Conservation (phyloP, 352 stramenopile genomes). For the Globisporangium radiosum region DNA sequence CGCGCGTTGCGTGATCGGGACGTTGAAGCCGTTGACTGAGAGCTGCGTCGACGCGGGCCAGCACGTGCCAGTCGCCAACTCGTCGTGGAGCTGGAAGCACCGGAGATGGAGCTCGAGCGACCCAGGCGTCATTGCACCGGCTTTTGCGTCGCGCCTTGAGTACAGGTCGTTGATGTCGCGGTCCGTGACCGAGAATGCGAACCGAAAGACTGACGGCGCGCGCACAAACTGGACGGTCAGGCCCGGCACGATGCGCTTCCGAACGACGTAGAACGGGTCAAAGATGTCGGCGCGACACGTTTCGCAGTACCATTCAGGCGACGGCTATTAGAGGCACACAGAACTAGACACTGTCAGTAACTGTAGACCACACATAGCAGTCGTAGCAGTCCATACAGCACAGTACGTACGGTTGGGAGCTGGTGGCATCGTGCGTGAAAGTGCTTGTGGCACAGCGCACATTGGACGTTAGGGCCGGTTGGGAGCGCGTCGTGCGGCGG, state of each 20-base stretch:
- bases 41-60: constrained; percentile 70
- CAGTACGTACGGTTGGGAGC: constrained; percentile 37
- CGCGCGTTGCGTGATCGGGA: constrained; percentile 59
- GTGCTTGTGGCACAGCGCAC: constrained; percentile 35
- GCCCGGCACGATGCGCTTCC: constrained; percentile 45
- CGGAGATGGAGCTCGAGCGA: constrained; percentile 72
- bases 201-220: constrained; percentile 30
- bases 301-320: constrained; percentile 70
- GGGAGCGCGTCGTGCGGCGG: constrained; percentile 1
- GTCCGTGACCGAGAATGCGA: constrained; percentile 68
- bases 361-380: background rate
- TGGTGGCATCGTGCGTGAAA: constrained; percentile 81
- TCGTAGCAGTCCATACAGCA: background rate
- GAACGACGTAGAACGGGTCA: constrained; percentile 64
- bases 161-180: constrained; percentile 73
- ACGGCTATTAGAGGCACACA: constrained; percentile 13
- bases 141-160: constrained; percentile 38
- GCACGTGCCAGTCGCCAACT: constrained; percentile 57
- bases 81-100: constrained; percentile 70
- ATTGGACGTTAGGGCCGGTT: constrained; percentile 40
- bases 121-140: constrained; percentile 45
- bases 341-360: constrained; percentile 1
- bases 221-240: constrained; percentile 66
- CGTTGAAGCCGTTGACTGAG: constrained; percentile 62
- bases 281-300: constrained; percentile 55